Conservation (phyloP, 2,329 filamentous ascomycete species). For the Teratosphaeria nubilosa region DNA sequence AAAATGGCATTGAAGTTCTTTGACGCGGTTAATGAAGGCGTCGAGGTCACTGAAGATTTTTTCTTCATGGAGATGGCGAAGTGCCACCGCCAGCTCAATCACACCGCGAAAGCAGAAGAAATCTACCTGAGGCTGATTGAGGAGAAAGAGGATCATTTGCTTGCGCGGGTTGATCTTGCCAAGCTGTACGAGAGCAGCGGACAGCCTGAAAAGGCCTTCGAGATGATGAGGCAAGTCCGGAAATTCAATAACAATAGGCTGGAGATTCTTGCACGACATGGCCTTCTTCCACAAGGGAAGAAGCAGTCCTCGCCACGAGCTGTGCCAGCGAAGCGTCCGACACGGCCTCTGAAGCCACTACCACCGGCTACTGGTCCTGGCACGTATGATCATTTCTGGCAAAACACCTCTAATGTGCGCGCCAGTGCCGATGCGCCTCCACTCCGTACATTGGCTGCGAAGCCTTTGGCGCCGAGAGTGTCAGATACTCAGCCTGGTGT, state of each 20-base stretch:
- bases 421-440: not conserved
- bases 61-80: constrained; percentile 48
- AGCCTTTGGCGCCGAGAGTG: not conserved
- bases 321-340: not conserved
- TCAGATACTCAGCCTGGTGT: not conserved
- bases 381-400: not conserved
- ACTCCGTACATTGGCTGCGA: not conserved
- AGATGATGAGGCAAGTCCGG: constrained; percentile 68
- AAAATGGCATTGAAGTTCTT: constrained; percentile 51
- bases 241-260: constrained; percentile 32
- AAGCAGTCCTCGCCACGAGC: not conserved
- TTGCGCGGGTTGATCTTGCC: constrained; percentile 68
- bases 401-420: not conserved
- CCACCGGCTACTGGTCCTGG: not conserved
- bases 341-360: not conserved
- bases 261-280: constrained; percentile 11
- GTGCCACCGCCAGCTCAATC: constrained; percentile 44
- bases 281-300: not conserved
- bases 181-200: constrained; percentile 59
- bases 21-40: constrained; percentile 34
- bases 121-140: constrained; percentile 67
- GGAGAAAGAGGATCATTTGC: constrained; percentile 59
- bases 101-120: constrained; percentile 59
- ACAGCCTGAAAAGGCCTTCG: constrained; percentile 60
- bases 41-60: constrained; percentile 37